Percentiles rank a stretch among this genome's conserved stretches.
phyloP scores from a whole-genome alignment of 164 flowering plant genomes.

The Magnolia kwangsiensis region DNA sequence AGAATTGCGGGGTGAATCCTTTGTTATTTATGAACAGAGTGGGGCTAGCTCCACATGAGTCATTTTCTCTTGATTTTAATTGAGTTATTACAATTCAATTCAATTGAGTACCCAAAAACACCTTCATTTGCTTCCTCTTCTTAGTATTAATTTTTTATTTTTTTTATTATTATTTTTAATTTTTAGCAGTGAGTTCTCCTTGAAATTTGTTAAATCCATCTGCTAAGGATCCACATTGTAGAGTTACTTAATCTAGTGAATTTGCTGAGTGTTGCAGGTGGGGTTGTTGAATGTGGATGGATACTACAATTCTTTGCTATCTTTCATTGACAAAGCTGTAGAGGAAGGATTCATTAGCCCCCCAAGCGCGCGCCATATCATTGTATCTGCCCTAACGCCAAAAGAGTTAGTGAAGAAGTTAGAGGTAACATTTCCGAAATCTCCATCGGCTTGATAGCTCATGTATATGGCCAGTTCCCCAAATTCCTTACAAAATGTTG shows the following conservation, averaged over 20 bases:
- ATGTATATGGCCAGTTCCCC: background rate
- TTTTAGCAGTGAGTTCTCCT: background rate
- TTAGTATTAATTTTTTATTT: too few relatives aligned
- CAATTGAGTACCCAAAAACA: too few relatives aligned
- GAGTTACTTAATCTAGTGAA: background rate
- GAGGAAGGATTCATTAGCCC: constrained; percentile 73
- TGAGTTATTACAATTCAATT: too few relatives aligned
- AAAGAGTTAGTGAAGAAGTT: constrained; percentile 63
- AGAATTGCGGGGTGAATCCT: too few relatives aligned
- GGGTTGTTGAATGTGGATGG: constrained; percentile 80
- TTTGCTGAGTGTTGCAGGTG: constrained; percentile 34
- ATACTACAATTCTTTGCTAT: constrained; percentile 62
- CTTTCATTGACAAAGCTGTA: constrained; percentile 73
- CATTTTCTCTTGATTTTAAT: too few relatives aligned
- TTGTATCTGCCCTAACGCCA: constrained; percentile 70
- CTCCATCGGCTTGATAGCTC: background rate
- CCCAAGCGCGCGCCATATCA: constrained; percentile 68
- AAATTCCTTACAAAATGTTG: background rate
- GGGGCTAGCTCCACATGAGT: too few relatives aligned
- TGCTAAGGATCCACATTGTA: too few relatives aligned
- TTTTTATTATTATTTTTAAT: background rate
- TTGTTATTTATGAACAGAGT: too few relatives aligned
- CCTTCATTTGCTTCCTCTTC: too few relatives aligned
- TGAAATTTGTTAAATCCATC: background rate
- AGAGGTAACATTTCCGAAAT: constrained; percentile 41